phyloP scores from a whole-genome alignment of 768 basidiomycete genomes.

The Macrolepiota albuminosa region DNA sequence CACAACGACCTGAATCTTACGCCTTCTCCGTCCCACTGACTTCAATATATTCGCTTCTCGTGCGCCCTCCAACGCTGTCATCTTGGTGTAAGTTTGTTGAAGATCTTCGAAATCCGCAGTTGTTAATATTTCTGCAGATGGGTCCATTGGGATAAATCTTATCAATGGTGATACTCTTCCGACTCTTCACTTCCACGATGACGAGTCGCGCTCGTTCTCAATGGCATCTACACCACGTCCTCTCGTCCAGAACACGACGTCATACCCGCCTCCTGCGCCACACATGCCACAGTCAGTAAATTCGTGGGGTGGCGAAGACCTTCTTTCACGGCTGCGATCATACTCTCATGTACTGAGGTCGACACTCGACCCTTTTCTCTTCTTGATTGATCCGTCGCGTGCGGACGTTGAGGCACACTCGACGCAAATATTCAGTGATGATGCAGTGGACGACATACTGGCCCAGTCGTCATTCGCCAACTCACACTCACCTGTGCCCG shows the following conservation, averaged over 20 bases:
- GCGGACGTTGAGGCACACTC: slow-evolving; percentile 93
- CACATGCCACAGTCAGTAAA: slow-evolving; percentile 37
- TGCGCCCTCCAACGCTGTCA: slow-evolving; percentile 77
- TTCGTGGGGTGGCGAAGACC: slow-evolving; percentile 86
- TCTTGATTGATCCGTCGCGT: slow-evolving; percentile 87
- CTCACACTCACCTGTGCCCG: slow-evolving; percentile 79
- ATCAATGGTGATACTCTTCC: slow-evolving; percentile 83
- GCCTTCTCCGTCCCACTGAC: slow-evolving; percentile 93
- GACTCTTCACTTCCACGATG: slow-evolving; percentile 94
- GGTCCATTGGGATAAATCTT: slow-evolving; percentile 84
- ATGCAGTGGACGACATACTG: slow-evolving; percentile 84
- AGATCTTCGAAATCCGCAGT: slow-evolving; percentile 13
- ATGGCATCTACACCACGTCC: slow-evolving; percentile 39
- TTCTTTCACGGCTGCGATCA: slow-evolving; percentile 68
- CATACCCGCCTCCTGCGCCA: slow-evolving; percentile 62
- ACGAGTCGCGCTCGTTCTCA: slow-evolving; percentile 82
- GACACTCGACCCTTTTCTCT: slow-evolving; percentile 78
- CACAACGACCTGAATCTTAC: slow-evolving; percentile 82
- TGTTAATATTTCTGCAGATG: slow-evolving; percentile 45
- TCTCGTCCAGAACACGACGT: slow-evolving; percentile 33
- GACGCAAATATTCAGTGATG: slow-evolving; percentile 76
- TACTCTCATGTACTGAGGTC: slow-evolving; percentile 85
- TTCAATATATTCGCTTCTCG: slow-evolving; percentile 84
- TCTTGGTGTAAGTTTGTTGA: slow-evolving; percentile 61
- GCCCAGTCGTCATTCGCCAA: slow-evolving; percentile 73